phyloP scores from a whole-genome alignment of 2,329 filamentous ascomycete genomes.

The Ascochyta lentis region DNA sequence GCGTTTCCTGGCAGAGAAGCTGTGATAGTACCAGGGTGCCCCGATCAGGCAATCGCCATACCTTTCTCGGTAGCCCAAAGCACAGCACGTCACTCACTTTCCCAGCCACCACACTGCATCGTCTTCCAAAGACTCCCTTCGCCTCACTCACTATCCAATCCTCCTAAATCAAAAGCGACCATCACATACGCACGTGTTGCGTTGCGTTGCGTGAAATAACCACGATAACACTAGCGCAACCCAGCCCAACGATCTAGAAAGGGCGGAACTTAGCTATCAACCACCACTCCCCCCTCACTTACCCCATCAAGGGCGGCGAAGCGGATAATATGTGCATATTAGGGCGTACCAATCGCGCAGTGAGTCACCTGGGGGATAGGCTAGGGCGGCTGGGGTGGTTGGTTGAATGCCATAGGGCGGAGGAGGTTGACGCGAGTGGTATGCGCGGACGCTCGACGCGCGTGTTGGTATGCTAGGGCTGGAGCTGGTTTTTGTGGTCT shows the following conservation, averaged over 20 bases:
- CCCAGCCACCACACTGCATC: too few relatives aligned
- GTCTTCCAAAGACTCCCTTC: too few relatives aligned
- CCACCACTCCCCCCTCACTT: neutral
- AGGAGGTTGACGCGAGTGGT: neutral
- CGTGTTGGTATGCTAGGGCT: neutral
- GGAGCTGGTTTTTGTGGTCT: neutral
- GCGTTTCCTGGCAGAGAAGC: too few relatives aligned
- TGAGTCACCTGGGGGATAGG: neutral
- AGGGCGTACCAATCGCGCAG: neutral
- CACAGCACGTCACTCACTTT: too few relatives aligned
- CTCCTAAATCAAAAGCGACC: too few relatives aligned
- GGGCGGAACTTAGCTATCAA: neutral
- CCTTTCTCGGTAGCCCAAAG: too few relatives aligned
- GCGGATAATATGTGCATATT: neutral
- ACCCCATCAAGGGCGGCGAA: constrained; percentile 1
- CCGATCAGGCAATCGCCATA: too few relatives aligned
- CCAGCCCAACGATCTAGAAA: constrained; percentile 1
- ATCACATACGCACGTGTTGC: too few relatives aligned
- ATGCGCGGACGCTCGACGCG: neutral
- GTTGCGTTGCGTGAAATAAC: too few relatives aligned
- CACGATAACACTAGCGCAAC: neutral
- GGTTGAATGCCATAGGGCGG: constrained; percentile 1
- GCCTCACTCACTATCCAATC: too few relatives aligned
- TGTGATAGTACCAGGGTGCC: too few relatives aligned
- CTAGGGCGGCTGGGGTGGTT: neutral